Conservation (phyloP, 2,329 filamentous ascomycete species). For the Sporothrix sp. region DNA sequence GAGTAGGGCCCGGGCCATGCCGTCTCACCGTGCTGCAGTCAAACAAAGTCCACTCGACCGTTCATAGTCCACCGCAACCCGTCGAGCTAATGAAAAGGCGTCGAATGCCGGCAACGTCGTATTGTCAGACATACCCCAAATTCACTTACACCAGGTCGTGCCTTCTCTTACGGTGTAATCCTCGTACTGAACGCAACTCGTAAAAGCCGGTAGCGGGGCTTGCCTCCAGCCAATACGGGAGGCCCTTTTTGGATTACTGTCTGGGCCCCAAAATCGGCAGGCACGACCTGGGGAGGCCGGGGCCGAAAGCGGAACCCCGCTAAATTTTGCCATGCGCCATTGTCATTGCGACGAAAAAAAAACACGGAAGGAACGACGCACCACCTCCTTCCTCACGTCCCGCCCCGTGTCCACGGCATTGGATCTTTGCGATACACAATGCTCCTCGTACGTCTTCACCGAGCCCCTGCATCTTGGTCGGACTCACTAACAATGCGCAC, state of each 20-base stretch:
- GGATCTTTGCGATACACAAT: neutral
- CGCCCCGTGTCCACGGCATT: neutral
- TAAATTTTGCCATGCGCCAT: slow-evolving; percentile 3
- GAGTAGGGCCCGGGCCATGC: no score
- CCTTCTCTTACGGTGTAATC: neutral
- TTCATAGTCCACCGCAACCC: no score
- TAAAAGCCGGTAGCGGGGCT: no score
- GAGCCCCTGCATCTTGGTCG: no score
- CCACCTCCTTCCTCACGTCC: neutral
- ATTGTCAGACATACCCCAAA: no score
- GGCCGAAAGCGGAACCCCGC: slow-evolving; percentile 14
- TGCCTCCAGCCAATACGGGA: slow-evolving; percentile 1
- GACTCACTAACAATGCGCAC: neutral
- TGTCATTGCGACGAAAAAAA: neutral
- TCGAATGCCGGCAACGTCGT: no score
- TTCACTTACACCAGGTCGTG: no score
- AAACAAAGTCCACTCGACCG: no score
- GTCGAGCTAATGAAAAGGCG: no score
- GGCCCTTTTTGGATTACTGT: slow-evolving; percentile 4
- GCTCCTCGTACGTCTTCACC: slow-evolving; percentile 9
- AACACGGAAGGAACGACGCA: neutral
- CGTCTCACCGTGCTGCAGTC: no score
- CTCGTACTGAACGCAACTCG: no score
- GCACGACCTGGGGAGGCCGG: slow-evolving; percentile 1
- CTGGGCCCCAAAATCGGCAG: neutral